phyloP scores from a whole-genome alignment of 352 stramenopile genomes.

The Globisporangium nagaii region DNA sequence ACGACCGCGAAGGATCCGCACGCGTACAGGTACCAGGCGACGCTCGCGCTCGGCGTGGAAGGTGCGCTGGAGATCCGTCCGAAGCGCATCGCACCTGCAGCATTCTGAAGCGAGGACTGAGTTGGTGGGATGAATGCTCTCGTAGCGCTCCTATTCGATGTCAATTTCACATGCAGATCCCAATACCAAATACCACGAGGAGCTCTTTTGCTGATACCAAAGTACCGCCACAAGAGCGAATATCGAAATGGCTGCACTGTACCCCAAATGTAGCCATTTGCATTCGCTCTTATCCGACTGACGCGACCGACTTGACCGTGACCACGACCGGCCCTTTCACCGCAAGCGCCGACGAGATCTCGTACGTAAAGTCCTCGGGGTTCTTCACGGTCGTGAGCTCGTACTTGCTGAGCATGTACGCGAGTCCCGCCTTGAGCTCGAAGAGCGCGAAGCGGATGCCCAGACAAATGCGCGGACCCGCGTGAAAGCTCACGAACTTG shows the following conservation, averaged over 20 bases:
- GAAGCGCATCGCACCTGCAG: neutral
- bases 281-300: neutral
- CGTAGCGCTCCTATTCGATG: too few relatives aligned
- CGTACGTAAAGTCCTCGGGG: slow-evolving; percentile 37
- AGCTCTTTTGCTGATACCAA: too few relatives aligned
- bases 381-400: slow-evolving; percentile 31
- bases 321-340: slow-evolving; percentile 30
- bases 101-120: too few relatives aligned
- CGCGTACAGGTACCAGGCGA: slow-evolving; percentile 9
- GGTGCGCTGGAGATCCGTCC: neutral
- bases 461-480: slow-evolving; percentile 38
- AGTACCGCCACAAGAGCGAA: too few relatives aligned
- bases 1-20: slow-evolving; percentile 5
- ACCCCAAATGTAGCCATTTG: neutral
- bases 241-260: too few relatives aligned
- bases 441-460: slow-evolving; percentile 43
- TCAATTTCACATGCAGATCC: too few relatives aligned
- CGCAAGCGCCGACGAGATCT: slow-evolving; percentile 20
- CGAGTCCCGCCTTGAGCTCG: slow-evolving; percentile 35
- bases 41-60: slow-evolving; percentile 7
- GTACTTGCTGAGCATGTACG: slow-evolving; percentile 31
- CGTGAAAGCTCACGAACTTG: slow-evolving; percentile 37
- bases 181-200: too few relatives aligned
- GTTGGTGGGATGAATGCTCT: too few relatives aligned
- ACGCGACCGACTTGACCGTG: slow-evolving; percentile 5